phyloP scores from a whole-genome alignment of 2,329 filamentous ascomycete genomes.

The Sporothrix dimorphospora region DNA sequence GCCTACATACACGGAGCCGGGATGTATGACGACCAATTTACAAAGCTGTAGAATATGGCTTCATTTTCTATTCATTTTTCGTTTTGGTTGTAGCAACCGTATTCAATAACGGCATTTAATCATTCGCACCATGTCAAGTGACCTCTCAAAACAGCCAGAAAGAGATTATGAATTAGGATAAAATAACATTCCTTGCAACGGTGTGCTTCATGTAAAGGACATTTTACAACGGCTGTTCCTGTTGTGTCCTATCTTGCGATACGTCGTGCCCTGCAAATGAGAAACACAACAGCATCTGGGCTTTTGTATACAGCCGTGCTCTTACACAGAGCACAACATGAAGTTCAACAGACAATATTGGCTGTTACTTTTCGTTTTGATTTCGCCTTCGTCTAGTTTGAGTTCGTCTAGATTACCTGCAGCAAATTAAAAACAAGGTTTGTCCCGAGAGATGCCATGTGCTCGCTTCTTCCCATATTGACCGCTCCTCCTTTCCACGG shows the following conservation, averaged over 20 bases:
- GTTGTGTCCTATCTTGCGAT: background rate
- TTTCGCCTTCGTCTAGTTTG: background rate
- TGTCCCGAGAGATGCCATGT: conserved; percentile 5
- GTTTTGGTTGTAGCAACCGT: too few relatives aligned
- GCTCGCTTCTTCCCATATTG: conserved; percentile 13
- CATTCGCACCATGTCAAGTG: too few relatives aligned
- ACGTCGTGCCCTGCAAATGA: background rate
- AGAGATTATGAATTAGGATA: too few relatives aligned
- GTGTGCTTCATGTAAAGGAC: background rate
- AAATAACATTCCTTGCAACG: too few relatives aligned
- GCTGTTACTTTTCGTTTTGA: background rate
- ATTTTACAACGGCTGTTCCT: background rate
- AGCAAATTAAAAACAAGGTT: background rate
- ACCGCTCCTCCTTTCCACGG: background rate
- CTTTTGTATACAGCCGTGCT: background rate
- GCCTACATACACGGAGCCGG: too few relatives aligned
- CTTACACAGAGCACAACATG: background rate
- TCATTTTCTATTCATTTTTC: too few relatives aligned
- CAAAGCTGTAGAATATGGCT: too few relatives aligned
- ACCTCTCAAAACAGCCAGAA: too few relatives aligned
- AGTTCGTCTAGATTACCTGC: background rate
- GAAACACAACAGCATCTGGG: background rate
- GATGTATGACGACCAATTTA: too few relatives aligned
- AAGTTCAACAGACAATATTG: background rate
- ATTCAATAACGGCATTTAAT: too few relatives aligned